These are phyloP conservation scores for Flaveria bidentis DNA, from an alignment of 129 eudicot species.

Conservation along the genomic window DNA sequence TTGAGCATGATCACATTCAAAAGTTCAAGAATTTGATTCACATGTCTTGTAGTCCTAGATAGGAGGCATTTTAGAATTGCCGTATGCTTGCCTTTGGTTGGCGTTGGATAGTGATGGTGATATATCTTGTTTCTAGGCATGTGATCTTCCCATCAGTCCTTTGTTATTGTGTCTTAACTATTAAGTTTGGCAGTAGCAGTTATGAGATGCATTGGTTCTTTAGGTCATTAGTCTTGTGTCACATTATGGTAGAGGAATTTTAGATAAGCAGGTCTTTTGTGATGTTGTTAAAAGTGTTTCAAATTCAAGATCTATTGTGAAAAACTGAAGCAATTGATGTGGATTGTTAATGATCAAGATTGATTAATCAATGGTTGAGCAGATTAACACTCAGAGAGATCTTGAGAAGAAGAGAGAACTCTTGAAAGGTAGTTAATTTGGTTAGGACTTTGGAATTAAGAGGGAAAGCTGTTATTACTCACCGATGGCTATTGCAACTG, in stretches of 20 bases:
- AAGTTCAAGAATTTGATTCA: neutral
- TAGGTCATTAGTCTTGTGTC: neutral
- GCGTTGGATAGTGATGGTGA: neutral
- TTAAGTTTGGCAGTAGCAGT: neutral
- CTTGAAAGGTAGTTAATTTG: no score
- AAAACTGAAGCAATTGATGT: neutral
- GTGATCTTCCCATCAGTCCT: neutral
- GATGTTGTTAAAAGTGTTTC: neutral
- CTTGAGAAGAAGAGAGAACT: no score
- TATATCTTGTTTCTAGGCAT: neutral
- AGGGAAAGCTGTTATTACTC: no score
- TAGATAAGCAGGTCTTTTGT: neutral
- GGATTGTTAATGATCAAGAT: no score
- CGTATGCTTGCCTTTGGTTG: constrained; percentile 9
- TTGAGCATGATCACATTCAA: neutral
- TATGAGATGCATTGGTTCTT: neutral
- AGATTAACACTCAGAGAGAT: no score
- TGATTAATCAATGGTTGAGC: no score
- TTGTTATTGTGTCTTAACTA: neutral
- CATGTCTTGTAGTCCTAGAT: neutral
- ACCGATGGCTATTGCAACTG: no score
- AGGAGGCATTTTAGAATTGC: neutral
- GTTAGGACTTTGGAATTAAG: no score
- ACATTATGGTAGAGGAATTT: neutral
- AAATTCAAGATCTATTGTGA: neutral